phyloP scores from a whole-genome alignment of 768 basidiomycete genomes.

The Psilocybe subaeruginosa region DNA sequence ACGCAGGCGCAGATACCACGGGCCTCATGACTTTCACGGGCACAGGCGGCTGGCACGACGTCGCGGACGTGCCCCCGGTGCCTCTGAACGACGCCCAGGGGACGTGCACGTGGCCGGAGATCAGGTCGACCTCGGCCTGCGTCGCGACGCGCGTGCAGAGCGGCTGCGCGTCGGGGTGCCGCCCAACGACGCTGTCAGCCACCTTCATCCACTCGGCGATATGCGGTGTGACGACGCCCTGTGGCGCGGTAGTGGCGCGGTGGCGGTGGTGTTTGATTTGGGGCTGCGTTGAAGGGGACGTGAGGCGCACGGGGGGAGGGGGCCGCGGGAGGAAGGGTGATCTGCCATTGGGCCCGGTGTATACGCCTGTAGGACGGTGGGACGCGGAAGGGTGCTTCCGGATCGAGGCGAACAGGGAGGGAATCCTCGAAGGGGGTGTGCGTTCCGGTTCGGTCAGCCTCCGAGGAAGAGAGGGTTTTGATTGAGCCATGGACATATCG shows the following conservation, averaged over 20 bases:
- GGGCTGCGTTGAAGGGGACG: background rate
- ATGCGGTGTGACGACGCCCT: conserved; percentile 18
- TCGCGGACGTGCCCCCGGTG: background rate
- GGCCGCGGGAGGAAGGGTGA: background rate
- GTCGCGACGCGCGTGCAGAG: conserved; percentile 25
- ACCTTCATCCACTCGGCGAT: conserved; percentile 24
- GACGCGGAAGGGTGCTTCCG: conserved; percentile 19
- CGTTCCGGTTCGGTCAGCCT: background rate
- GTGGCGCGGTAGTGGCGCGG: background rate
- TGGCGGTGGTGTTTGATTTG: background rate
- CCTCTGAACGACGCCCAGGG: conserved; percentile 23
- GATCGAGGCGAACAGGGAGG: conserved; percentile 4
- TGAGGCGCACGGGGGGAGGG: conserved; percentile 3
- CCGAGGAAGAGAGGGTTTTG: background rate
- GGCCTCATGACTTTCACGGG: conserved; percentile 19
- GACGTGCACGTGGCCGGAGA: conserved; percentile 27
- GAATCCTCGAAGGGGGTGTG: background rate
- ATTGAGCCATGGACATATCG: background rate
- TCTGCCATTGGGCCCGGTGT: background rate
- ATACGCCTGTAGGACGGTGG: conserved; percentile 12
- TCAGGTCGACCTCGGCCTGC: conserved; percentile 25
- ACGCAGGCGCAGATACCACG: background rate
- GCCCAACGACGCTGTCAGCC: conserved; percentile 29
- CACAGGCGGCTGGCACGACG: conserved; percentile 6
- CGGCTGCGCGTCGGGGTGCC: conserved; percentile 24